Base-by-base conservation (phyloP, 768 basidiomycete species). In the Dendrothele bispora region DNA sequence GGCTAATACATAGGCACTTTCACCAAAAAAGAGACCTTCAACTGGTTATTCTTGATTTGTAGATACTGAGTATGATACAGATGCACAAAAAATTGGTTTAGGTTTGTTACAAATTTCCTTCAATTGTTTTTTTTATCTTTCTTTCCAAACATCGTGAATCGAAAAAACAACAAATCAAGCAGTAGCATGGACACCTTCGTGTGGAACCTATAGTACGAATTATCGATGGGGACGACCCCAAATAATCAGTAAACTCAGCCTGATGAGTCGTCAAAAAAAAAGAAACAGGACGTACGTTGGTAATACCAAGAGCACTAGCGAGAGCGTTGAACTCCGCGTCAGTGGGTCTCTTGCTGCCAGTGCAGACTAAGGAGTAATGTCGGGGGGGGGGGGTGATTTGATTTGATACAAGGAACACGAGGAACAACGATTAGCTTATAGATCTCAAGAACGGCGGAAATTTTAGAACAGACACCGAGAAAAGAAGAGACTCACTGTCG, bases 291-390 rank as follows among this genome's bases (percentile, higher is more conserved):
- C 17, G 52, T 7, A 57, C 29, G 26, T 38, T 51, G 21, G 61
- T 55, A 55, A 84, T 71, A 15, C 58, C 65, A 18, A 86, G 66
- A 3, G 58, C 73, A 0, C 10, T 7, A 1, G 79, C 76, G 48
- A 86, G 67, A 21, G 60, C 59, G 28, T 67, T 60, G 62, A 82
- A 84, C 54, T 86, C 84, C 0, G 55, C 49, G 7, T 63, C 51
- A 7, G 76, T 77, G 12, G 84, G 74, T 48, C 56, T 73, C 4
- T 12, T 29, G 0, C 17, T 53, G 6, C 75, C 81, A 10, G 69
- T 68, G 62, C 78, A 72, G 54, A 86, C 84, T 85, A n/a, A n/a
- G n/a, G 46, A 11, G 22, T 11, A n/a, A n/a, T n/a, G n/a, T 24
- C 21, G 29, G 34, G 7, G 12, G 51, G 4, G n/a, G n/a, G n/a